Conservation (phyloP, 2,329 filamentous ascomycete genomes). For the Zasmidium cellare region DNA sequence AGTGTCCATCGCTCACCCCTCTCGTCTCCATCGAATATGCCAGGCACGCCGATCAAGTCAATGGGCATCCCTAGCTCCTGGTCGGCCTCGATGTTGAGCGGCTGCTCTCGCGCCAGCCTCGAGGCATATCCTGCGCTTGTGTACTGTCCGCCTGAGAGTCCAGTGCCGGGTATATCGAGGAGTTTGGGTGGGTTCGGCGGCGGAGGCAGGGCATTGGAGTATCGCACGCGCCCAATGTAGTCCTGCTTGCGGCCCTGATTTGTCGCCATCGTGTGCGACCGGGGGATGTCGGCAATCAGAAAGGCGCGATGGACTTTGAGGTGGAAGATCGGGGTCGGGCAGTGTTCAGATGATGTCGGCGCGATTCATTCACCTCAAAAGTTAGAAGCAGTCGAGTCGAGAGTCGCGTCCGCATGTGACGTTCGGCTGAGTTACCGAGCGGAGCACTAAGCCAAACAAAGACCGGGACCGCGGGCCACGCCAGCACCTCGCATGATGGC, state of each 20-base stretch:
- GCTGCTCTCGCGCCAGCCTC: slow-evolving; percentile 83
- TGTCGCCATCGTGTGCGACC: slow-evolving; percentile 24
- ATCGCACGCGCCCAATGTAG: slow-evolving; percentile 94
- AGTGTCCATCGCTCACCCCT: slow-evolving; percentile 63
- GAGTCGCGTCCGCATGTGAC: background rate
- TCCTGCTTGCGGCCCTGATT: slow-evolving; percentile 71
- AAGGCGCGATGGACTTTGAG: background rate
- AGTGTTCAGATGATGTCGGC: background rate
- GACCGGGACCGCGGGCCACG: background rate
- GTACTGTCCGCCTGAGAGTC: slow-evolving; percentile 82
- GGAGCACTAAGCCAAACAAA: background rate
- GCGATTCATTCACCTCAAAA: background rate
- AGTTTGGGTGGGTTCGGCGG: slow-evolving; percentile 94
- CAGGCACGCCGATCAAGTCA: slow-evolving; percentile 90
- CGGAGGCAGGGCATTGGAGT: slow-evolving; percentile 91
- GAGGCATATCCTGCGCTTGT: slow-evolving; percentile 89
- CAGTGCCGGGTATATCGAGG: slow-evolving; percentile 92
- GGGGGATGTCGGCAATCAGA: background rate
- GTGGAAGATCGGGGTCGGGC: background rate
- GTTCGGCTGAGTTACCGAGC: background rate
- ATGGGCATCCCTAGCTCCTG: slow-evolving; percentile 97
- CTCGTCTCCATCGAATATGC: slow-evolving; percentile 93
- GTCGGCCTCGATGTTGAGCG: slow-evolving; percentile 94
- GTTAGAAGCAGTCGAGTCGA: background rate
- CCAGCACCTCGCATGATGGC: background rate